phyloP scores from a whole-genome alignment of 2,329 filamentous ascomycete species.

The Colletotrichum orbiculare region DNA sequence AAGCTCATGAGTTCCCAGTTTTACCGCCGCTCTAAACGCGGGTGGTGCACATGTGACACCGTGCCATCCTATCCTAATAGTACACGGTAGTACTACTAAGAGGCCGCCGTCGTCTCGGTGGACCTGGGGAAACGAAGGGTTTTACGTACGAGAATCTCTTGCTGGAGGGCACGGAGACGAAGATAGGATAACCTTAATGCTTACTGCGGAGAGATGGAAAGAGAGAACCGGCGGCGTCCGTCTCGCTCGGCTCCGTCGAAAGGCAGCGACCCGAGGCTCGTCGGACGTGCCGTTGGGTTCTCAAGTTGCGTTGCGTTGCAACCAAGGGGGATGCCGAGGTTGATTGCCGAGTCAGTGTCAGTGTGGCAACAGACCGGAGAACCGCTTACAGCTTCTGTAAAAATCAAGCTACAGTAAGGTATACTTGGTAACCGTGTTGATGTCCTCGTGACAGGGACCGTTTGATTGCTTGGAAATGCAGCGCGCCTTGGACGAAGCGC shows the following conservation, averaged over 20 bases:
- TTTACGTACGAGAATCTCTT: slow-evolving; percentile 32
- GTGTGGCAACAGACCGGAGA: too few relatives aligned
- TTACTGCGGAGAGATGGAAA: not conserved
- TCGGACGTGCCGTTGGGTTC: not conserved
- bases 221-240: not conserved
- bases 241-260: not conserved
- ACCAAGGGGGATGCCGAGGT: slow-evolving; percentile 6
- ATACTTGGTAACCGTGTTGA: not conserved
- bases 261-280: too few relatives aligned
- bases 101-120: not conserved
- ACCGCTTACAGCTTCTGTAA: not conserved
- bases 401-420: not conserved
- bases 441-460: slow-evolving; percentile 1
- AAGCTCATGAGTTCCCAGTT: slow-evolving; percentile 16
- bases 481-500: slow-evolving; percentile 15
- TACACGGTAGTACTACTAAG: not conserved
- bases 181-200: slow-evolving; percentile 28
- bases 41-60: slow-evolving; percentile 6
- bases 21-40: not conserved
- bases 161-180: not conserved
- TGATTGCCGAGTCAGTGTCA: not conserved
- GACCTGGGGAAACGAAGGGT: slow-evolving; percentile 19
- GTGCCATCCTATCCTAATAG: slow-evolving; percentile 1
- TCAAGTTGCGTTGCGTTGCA: not conserved
- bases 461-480: slow-evolving; percentile 19